Base-by-base conservation (phyloP, 805 yeast species). In the Yamadazyma takamatsuzukensis region DNA sequence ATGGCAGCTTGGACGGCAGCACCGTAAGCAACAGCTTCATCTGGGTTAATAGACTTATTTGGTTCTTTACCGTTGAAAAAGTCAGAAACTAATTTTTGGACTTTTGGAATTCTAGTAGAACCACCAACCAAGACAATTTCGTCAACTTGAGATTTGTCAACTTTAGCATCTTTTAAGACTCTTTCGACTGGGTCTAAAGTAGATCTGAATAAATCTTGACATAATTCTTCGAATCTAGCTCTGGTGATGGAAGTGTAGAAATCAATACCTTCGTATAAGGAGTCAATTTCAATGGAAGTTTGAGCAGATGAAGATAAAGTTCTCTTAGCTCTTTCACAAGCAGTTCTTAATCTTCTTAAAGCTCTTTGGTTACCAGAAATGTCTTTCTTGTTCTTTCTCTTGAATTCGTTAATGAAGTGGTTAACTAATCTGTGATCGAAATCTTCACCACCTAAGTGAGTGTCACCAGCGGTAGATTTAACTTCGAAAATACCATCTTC, bases 311-410 rank as follows among this genome's bases (percentile, higher is more conserved):
- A 88, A 26, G 97, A 90, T 57, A 89, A 78, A 44, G 97, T 87
- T 79, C 97, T 87, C 94, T 89, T 89, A 47, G 97, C 97, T 72
- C 97, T 83, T 78, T 89, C 97, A 74, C 96, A 88, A 54, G 97
- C 96, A 51, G 97, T 89, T 80, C 97, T 84, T 68, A 89, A 78
- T 81, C 97, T 87, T 78, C 97, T 86, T 64, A 90, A 76, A 45
- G 97, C 94, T 78, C 97, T 86, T 76, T 88, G 96, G 81, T 89
- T 88, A 54, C 78, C 49, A 34, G 95, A 77, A 48, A 90, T 70
- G 65, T 90, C 97, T 78, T 87, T 86, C 83, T 87, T 87, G 81
- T 85, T 78, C 80, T 90, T 89, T 76, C 96, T 81, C 87, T 90
- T 89, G 83, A 89, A 90, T 73, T 90, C 97, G 61, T 78, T 80